These are phyloP conservation scores for Zygotorulaspora danielsina DNA, from an alignment of 805 yeast genomes.

Conservation along the genomic window DNA sequence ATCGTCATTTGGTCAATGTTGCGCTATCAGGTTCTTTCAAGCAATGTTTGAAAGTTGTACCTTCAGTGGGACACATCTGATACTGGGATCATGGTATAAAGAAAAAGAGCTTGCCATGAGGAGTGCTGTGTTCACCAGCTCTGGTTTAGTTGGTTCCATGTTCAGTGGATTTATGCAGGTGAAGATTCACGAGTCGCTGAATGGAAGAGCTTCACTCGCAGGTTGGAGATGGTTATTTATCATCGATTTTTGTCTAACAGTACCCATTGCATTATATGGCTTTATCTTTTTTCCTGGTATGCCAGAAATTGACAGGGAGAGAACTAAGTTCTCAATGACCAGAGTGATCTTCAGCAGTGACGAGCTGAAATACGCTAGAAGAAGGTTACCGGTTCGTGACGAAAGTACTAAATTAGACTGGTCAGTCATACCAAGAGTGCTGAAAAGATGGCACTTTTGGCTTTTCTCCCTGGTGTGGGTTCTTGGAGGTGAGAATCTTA, in stretches of 20 bases:
- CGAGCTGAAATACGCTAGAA: constrained; percentile 41
- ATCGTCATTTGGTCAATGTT: constrained; percentile 44
- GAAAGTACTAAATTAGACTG: constrained; percentile 39
- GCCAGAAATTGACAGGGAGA: constrained; percentile 38
- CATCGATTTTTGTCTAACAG: constrained; percentile 54
- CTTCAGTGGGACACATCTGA: constrained; percentile 50
- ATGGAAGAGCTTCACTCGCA: constrained; percentile 45
- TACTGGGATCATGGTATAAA: constrained; percentile 53
- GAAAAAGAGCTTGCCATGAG: constrained; percentile 46
- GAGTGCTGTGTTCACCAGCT: constrained; percentile 51
- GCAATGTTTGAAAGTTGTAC: constrained; percentile 60
- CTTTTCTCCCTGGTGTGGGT: constrained; percentile 50
- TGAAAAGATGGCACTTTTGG: constrained; percentile 56
- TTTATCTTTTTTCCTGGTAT: constrained; percentile 56
- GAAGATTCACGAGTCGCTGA: constrained; percentile 46
- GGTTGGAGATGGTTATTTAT: constrained; percentile 72
- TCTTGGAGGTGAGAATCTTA: constrained; percentile 47
- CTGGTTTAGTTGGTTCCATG: constrained; percentile 52
- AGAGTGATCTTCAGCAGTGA: constrained; percentile 39
- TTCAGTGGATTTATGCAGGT: constrained; percentile 56
- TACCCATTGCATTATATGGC: constrained; percentile 56
- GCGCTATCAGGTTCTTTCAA: constrained; percentile 56
- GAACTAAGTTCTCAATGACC: constrained; percentile 25
- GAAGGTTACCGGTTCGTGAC: constrained; percentile 41
- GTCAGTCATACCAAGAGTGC: constrained; percentile 42